phyloP scores from a whole-genome alignment of 106 monocot genomes.

The Dendrobium huoshanense region DNA sequence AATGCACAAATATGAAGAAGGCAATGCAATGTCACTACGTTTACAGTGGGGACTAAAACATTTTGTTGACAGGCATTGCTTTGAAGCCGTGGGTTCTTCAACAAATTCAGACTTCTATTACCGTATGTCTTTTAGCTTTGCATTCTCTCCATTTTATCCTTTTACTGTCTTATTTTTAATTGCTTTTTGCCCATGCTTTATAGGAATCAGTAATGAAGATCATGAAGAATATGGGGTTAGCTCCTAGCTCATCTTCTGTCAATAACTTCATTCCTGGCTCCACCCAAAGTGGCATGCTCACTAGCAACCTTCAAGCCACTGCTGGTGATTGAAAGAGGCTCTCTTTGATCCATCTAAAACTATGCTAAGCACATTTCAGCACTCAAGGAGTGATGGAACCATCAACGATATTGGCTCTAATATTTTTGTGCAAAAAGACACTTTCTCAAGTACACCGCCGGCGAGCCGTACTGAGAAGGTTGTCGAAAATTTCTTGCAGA shows the following conservation, averaged over 20 bases:
- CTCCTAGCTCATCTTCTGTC: slow-evolving; percentile 27
- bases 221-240: slow-evolving; percentile 31
- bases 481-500: slow-evolving; percentile 48
- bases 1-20: background rate
- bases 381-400: slow-evolving; percentile 10
- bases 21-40: background rate
- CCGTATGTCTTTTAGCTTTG: slow-evolving; percentile 17
- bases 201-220: slow-evolving; percentile 51
- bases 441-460: slow-evolving; percentile 11
- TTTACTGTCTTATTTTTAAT: slow-evolving; percentile 4
- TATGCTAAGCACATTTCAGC: slow-evolving; percentile 10
- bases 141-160: background rate
- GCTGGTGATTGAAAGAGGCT: slow-evolving; percentile 5
- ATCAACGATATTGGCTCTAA: background rate
- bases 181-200: slow-evolving; percentile 6
- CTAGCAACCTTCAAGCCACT: slow-evolving; percentile 14
- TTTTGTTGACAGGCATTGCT: slow-evolving; percentile 37
- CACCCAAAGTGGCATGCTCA: slow-evolving; percentile 16
- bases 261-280: slow-evolving; percentile 18
- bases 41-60: background rate
- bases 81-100: slow-evolving; percentile 55
- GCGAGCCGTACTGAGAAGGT: slow-evolving; percentile 46
- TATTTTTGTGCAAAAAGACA: slow-evolving; percentile 9
- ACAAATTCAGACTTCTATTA: slow-evolving; percentile 35
- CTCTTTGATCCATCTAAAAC: slow-evolving; percentile 18